Conservation (phyloP, 2,329 filamentous ascomycete species). For the Pleurostoma richardsiae region DNA sequence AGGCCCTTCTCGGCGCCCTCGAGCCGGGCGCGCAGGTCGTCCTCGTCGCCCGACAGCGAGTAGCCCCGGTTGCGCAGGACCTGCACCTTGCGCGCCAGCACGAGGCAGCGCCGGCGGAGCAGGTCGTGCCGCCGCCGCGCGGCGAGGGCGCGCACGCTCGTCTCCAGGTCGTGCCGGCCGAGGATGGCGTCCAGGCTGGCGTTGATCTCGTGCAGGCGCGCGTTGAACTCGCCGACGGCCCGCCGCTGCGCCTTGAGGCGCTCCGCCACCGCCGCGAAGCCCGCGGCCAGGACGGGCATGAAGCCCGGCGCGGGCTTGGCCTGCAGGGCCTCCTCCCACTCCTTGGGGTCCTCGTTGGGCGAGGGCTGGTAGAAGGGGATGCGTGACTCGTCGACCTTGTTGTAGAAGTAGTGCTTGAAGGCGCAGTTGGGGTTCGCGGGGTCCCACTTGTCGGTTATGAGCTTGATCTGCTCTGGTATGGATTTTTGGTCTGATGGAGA, state of each 20-base stretch:
- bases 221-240: constrained; percentile 65
- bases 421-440: constrained; percentile 62
- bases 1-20: constrained; percentile 63
- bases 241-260: constrained; percentile 68
- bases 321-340: constrained; percentile 79
- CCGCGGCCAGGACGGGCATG: constrained; percentile 71
- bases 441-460: constrained; percentile 71
- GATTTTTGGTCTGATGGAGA: constrained; percentile 57
- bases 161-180: constrained; percentile 70
- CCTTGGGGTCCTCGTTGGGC: constrained; percentile 65
- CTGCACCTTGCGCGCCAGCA: constrained; percentile 74
- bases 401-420: constrained; percentile 85
- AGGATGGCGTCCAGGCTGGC: constrained; percentile 66
- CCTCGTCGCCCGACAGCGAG: constrained; percentile 72
- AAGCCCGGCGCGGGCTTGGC: constrained; percentile 73
- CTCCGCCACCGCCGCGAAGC: constrained; percentile 67
- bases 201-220: constrained; percentile 75
- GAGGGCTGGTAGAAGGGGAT: constrained; percentile 73
- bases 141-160: constrained; percentile 68
- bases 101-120: constrained; percentile 67
- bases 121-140: constrained; percentile 68
- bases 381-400: constrained; percentile 68
- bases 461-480: constrained; percentile 67
- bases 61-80: constrained; percentile 78
- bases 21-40: constrained; percentile 70